These are phyloP conservation scores for Quercus mongolica DNA, from an alignment of 306 rosid genomes.

Conservation along the genomic window DNA sequence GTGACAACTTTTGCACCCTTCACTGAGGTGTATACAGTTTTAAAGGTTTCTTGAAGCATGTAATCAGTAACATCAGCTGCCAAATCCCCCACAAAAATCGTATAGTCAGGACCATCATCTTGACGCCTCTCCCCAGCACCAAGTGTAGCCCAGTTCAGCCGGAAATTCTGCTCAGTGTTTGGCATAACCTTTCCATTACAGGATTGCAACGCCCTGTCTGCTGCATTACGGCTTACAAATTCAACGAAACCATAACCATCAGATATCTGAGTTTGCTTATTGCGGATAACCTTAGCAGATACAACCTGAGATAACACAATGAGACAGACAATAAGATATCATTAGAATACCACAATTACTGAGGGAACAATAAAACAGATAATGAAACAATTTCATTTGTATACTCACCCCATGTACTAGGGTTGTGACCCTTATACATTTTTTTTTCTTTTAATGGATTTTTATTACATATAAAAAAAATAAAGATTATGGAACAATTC, in stretches of 20 bases:
- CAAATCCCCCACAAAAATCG: slow-evolving; percentile 63
- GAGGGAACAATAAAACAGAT: no score
- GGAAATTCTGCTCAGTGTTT: slow-evolving; percentile 48
- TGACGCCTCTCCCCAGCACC: slow-evolving; percentile 73
- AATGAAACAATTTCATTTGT: no score
- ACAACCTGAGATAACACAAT: slow-evolving; percentile 24
- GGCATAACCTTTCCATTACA: slow-evolving; percentile 59
- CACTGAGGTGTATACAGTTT: slow-evolving; percentile 37
- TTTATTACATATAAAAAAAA: no score
- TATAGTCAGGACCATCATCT: slow-evolving; percentile 56
- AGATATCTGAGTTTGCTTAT: slow-evolving; percentile 44
- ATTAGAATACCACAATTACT: not conserved
- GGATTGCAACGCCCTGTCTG: slow-evolving; percentile 43
- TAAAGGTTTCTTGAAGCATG: slow-evolving; percentile 55
- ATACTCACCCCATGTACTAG: no score
- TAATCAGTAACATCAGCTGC: slow-evolving; percentile 70
- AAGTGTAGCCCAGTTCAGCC: slow-evolving; percentile 67
- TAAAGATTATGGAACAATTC: no score
- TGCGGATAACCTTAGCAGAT: slow-evolving; percentile 57
- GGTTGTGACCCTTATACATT: no score
- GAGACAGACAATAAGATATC: not conserved
- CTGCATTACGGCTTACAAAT: slow-evolving; percentile 40
- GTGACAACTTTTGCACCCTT: slow-evolving; percentile 72
- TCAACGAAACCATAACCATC: slow-evolving; percentile 69
- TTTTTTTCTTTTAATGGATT: no score